Evolutionary conservation across 345 rosid genomes (phyloP).

Genomic region (Salix udensis): DNA sequence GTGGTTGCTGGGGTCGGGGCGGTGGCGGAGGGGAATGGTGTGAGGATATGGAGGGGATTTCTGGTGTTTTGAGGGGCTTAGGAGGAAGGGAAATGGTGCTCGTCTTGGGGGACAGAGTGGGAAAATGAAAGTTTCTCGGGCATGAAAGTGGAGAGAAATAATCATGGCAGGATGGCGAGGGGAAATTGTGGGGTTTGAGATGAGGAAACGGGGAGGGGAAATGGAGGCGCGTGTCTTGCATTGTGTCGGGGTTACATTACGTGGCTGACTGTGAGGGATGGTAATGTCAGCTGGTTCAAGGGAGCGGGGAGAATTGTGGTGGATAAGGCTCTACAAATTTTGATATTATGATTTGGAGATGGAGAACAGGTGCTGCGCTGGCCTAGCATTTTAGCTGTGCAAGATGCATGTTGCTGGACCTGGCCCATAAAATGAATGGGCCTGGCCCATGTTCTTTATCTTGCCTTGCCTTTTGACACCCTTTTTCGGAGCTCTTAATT

Average conservation of each 20-base stretch:
- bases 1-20: neutral
- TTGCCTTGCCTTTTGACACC: neutral
- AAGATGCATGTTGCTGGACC: neutral
- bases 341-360: neutral
- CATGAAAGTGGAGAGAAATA: slow-evolving; percentile 39
- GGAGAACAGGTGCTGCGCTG: neutral
- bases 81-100: slow-evolving; percentile 42
- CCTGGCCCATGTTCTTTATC: neutral
- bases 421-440: neutral
- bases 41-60: slow-evolving; percentile 20
- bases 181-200: slow-evolving; percentile 16
- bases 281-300: neutral
- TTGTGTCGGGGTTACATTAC: slow-evolving; percentile 25
- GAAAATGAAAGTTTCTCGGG: slow-evolving; percentile 41
- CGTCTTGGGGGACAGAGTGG: slow-evolving; percentile 45
- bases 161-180: slow-evolving; percentile 24
- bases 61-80: slow-evolving; percentile 33
- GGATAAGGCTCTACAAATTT: slow-evolving; percentile 21
- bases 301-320: neutral
- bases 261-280: slow-evolving; percentile 1
- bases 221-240: slow-evolving; percentile 49
- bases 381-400: neutral
- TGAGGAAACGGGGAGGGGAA: slow-evolving; percentile 25
- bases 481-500: too few relatives aligned
- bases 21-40: slow-evolving; percentile 18